Evolutionary conservation across 805 yeast species (phyloP).

Genomic region (Saccharomycopsis schoenii): DNA sequence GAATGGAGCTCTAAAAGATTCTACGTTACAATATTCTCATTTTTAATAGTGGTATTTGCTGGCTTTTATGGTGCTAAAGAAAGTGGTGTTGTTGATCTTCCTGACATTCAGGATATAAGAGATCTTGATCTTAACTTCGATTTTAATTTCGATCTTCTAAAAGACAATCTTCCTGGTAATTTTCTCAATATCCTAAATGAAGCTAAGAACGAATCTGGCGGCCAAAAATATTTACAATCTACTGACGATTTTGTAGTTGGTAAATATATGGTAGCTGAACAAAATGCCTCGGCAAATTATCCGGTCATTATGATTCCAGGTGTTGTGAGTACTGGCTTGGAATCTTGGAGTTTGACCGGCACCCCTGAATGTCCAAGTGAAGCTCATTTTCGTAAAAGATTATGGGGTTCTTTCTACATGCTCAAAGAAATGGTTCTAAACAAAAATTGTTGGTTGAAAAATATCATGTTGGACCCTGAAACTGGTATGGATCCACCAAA

Average conservation of each 20-base stretch:
- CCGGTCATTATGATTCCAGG: constrained; percentile 95
- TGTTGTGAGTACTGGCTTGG: constrained; percentile 89
- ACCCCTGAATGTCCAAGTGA: constrained; percentile 73
- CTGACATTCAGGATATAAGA: constrained; percentile 4
- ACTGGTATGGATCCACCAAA: constrained; percentile 92
- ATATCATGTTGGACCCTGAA: constrained; percentile 76
- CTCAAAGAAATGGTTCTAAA: constrained; percentile 83
- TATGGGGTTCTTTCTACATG: constrained; percentile 98
- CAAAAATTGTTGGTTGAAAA: constrained; percentile 89
- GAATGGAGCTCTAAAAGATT: not conserved
- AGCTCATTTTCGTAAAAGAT: constrained; percentile 76
- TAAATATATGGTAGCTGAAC: constrained; percentile 40
- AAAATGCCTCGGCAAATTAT: constrained; percentile 45
- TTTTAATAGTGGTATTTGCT: constrained; percentile 7
- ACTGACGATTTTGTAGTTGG: constrained; percentile 90
- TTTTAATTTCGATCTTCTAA: constrained; percentile 14
- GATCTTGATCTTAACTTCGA: constrained; percentile 18
- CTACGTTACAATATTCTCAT: not conserved
- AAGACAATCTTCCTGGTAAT: constrained; percentile 12
- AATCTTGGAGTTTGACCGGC: constrained; percentile 80
- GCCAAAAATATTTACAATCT: constrained; percentile 29
- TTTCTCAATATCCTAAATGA: constrained; percentile 13
- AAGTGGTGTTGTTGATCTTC: constrained; percentile 14
- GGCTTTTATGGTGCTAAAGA: constrained; percentile 16
- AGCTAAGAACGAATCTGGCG: constrained; percentile 9